These are phyloP conservation scores for Xylaria scruposa DNA, from an alignment of 495 filamentous ascomycete species.

Conservation along the genomic window DNA sequence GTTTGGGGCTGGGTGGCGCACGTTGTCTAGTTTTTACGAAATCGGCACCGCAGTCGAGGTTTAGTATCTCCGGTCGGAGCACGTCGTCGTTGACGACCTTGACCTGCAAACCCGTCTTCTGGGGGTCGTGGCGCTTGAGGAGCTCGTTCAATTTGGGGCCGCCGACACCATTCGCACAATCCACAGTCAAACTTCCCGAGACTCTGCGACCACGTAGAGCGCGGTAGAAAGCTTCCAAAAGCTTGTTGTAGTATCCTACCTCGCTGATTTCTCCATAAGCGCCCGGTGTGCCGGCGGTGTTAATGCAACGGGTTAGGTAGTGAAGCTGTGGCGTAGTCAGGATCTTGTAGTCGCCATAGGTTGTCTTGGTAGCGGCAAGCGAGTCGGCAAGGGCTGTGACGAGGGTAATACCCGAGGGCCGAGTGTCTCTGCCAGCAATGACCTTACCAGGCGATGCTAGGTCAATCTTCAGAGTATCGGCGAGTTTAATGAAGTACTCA, in stretches of 20 bases:
- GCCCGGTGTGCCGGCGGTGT: conserved; percentile 81
- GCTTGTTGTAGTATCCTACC: conserved; percentile 92
- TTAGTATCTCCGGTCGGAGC: conserved; percentile 83
- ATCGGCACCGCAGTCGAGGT: conserved; percentile 93
- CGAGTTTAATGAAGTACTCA: conserved; percentile 75
- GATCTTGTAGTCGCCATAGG: conserved; percentile 80
- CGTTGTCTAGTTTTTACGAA: conserved; percentile 97
- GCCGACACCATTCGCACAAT: conserved; percentile 96
- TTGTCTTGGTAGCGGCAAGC: conserved; percentile 73
- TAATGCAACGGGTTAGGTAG: conserved; percentile 93
- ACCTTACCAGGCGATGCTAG: conserved; percentile 73
- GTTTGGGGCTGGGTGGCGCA: conserved; percentile 83
- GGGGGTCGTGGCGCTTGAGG: conserved; percentile 77
- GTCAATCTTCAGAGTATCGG: conserved; percentile 76
- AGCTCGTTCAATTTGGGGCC: conserved; percentile 89
- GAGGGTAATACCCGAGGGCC: conserved; percentile 85
- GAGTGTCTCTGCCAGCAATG: conserved; percentile 90
- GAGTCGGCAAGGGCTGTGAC: conserved; percentile 77
- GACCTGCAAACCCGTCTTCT: conserved; percentile 74
- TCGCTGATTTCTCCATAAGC: conserved; percentile 89
- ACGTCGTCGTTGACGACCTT: conserved; percentile 92
- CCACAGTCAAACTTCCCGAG: conserved; percentile 76
- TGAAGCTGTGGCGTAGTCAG: conserved; percentile 96
- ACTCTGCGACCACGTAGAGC: conserved; percentile 78
- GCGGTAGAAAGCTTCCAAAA: conserved; percentile 76